Base-by-base conservation (phyloP, 805 yeast genomes). In the Nakazawaea peltata region DNA sequence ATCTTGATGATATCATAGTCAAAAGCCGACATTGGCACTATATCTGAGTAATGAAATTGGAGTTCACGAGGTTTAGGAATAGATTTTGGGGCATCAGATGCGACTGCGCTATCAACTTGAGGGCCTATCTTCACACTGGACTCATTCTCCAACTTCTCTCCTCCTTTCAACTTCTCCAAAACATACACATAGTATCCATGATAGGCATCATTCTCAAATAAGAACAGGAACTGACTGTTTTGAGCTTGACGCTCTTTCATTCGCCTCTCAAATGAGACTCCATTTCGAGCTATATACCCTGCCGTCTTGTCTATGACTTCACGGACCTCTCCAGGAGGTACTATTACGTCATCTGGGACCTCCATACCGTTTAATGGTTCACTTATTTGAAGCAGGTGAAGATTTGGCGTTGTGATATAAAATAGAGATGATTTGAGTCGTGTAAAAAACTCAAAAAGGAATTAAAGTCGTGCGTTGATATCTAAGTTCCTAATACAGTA, bases 1-100 rank as follows among this genome's bases (percentile, higher is more conserved):
- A 75, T 48, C 50, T 83, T 81, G 28, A 90, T 68, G 9, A 81
- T 63, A 19, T 80, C 81, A 19, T 81, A 56, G 51, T 87, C 95
- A 21, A 67, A 59, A 1, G 69, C 50, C 0, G 90, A 73, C 3
- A 85, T 61, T 12, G 60, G 58, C 12, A 15, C 14, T 12, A 63
- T 61, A 24, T 48, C 26, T 3, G 50, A 45, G 7, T 35, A 36
- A 8, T 55, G 37, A 36, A 69, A 59, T 28, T 50, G 47, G 25
- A 50, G 47, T 19, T 45, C 41, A 6, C 44, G 43, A 1, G 63
- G 61, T 33, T 47, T 24, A n/a, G 40, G 24, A 11, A 30, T 22
- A 10, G n/a, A 7, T 8, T 8, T 21, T 36, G 2, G 26, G 23
- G 12, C 23, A 10, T 21, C 23, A 8, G 7, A 8, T 7, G 23